These are phyloP conservation scores for Zymoseptoria pseudotritici DNA, from an alignment of 2,329 filamentous ascomycete species.

Conservation along the genomic window DNA sequence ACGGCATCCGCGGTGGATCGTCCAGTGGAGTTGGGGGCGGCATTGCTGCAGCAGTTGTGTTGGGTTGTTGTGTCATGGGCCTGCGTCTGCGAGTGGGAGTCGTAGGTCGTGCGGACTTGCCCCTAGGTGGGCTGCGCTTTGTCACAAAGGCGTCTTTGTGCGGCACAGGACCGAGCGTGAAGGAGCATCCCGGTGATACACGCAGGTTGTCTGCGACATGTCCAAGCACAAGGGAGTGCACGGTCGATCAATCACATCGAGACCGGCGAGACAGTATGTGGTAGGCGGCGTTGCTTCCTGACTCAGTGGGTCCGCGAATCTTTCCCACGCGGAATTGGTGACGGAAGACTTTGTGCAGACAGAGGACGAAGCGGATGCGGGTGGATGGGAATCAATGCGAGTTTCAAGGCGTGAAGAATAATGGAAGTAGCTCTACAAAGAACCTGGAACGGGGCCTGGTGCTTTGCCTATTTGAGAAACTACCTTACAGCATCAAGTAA, in stretches of 20 bases:
- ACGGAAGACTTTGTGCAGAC: background rate
- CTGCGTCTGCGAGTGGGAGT: background rate
- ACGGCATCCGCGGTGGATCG: constrained; percentile 22
- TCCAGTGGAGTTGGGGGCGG: constrained; percentile 23
- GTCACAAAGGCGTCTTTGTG: background rate
- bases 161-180: background rate
- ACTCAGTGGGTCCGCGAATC: background rate
- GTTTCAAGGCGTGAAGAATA: no score
- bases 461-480: background rate
- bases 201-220: background rate
- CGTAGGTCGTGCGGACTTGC: background rate
- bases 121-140: background rate
- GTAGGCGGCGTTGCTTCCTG: background rate
- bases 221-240: background rate
- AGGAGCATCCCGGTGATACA: background rate
- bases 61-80: background rate
- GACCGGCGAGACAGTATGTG: background rate
- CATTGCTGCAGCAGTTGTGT: constrained; percentile 9
- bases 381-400: no score
- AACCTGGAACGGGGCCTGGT: background rate
- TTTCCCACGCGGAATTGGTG: background rate
- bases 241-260: background rate
- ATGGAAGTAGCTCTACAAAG: no score
- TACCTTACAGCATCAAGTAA: background rate
- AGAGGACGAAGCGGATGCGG: background rate